Evolutionary conservation across 1,284 basidiomycete genomes (phyloP), one percentile per base, ranked within the genome.

Genomic region (Malassezia pachydermatis): DNA sequence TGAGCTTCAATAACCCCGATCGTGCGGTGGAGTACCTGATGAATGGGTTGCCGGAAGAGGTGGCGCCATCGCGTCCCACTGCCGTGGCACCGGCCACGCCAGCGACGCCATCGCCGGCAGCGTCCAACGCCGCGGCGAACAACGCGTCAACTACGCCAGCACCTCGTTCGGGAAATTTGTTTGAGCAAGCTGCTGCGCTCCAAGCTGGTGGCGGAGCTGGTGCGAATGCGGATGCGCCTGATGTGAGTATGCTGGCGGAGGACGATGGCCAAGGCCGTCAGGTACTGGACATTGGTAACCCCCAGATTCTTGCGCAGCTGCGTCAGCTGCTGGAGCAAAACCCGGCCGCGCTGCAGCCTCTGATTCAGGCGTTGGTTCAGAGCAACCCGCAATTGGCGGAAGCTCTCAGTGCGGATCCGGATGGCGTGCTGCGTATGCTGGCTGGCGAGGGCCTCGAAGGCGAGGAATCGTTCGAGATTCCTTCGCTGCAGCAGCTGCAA

Each of bases 1-100:
- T 90, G 19, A 90, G 87, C 69, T 99, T 81, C 76, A 99, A 99
- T 75, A 98, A 99, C 74, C 88, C 94, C 2, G 90, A 98, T 66
- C 81, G 94, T 35, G 94, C 94, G 6, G 90, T 90, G 23, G 94
- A 99, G 73, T 98, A 98, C 74, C 77, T 99, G 41, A 84, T 96
- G 80, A 94, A 73, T 57, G 90, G 90, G 62, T 28, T 45, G 4
- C 30, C 51, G 5, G 51, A 86, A 86, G 86, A 86, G 41, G 28
- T 37, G 24, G 27, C 45, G n/a, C 29, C 36, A 14, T 19, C 34
- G 25, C 17, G 34, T n/a, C 22, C 38, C 3, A 33, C 39, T 3
- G 78, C 79, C n/a, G 79, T 84, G 63, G 73, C 85, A 43, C 37
- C 63, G 22, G 57, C 58, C 44, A 54, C 68, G 76, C 77, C 80